Evolutionary conservation across 108 stramenopile species (phyloP).

Genomic region (Nannochloropsis oceanica): DNA sequence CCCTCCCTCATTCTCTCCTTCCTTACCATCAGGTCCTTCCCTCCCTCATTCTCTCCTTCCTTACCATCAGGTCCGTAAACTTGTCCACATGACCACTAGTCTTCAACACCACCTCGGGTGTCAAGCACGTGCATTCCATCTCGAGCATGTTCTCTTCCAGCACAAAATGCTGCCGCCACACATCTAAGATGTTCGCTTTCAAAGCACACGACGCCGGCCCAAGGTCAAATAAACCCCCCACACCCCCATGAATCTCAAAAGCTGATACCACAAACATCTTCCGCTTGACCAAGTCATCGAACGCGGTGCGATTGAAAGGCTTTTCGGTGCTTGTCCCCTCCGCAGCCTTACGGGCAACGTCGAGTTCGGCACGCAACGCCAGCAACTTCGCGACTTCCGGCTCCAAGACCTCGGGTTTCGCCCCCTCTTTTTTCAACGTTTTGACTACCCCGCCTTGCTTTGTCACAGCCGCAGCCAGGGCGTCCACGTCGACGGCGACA

Average conservation of each 20-base stretch:
- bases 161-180: slow-evolving; percentile 95
- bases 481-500: slow-evolving; percentile 17
- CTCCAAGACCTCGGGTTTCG: neutral
- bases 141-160: slow-evolving; percentile 92
- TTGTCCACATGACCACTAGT: slow-evolving; percentile 98
- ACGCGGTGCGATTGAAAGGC: slow-evolving; percentile 50
- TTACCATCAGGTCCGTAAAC: slow-evolving; percentile 98
- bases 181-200: slow-evolving; percentile 87
- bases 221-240: slow-evolving; percentile 92
- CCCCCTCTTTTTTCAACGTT: slow-evolving; percentile 29
- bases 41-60: neutral
- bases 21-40: neutral
- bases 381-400: slow-evolving; percentile 11
- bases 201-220: slow-evolving; percentile 93
- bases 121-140: slow-evolving; percentile 98
- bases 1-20: neutral
- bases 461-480: slow-evolving; percentile 30
- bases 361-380: slow-evolving; percentile 9
- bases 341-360: neutral
- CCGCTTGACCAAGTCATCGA: slow-evolving; percentile 86
- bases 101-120: slow-evolving; percentile 84
- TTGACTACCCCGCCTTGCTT: slow-evolving; percentile 30
- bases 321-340: neutral
- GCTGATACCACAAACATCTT: slow-evolving; percentile 97
- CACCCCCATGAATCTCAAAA: slow-evolving; percentile 98